Evolutionary conservation across 768 basidiomycete genomes (phyloP), one percentile per base, ranked within the genome.

Genomic region (Boletus subcaerulescens): DNA sequence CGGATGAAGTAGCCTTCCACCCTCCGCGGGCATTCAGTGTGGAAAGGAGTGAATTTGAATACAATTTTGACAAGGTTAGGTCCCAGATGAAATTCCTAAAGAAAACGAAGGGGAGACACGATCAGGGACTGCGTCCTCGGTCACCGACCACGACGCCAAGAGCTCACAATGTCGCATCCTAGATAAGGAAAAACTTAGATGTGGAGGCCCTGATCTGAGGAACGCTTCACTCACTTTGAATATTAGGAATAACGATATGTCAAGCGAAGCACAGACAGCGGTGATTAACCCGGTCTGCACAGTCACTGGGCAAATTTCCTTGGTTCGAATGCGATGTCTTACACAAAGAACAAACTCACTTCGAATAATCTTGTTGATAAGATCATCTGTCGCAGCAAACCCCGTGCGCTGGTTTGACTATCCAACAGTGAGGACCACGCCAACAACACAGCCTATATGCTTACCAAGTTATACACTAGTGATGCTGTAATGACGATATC

Each of bases 401-500:
- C 77, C 77, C 0, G 76, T 78, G 59, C 73, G 75, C 50, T 77
- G 70, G 26, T 60, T 72, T 31, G 66, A 60, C 79, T 80, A 52
- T 39, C n/a, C 5, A 14, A 12, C 31, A 13, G 7, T 24, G 32
- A 44, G 29, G 14, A 42, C 1, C 15, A 26, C 10, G 18, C 17
- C 9, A 26, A 60, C 18, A 13, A n/a, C 9, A 35, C 24, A 15
- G n/a, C 24, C 2, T 24, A 11, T 39, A 38, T 22, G 38, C 52
- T 49, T 48, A 80, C 79, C 61, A 81, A 61, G 58, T 73, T 73
- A 68, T 70, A 74, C 6, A 78, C 77, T 11, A 81, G 65, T 3
- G 74, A 70, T 20, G 60, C 52, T 0, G 78, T 79, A 39, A 81
- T 80, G 4, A 71, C 39, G 18, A 77, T 61, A 52, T 80, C 79